Evolutionary conservation across 176 grass and related monocot species (phyloP), one percentile per base, ranked within the genome.

Genomic region (Zoysia japonica): DNA sequence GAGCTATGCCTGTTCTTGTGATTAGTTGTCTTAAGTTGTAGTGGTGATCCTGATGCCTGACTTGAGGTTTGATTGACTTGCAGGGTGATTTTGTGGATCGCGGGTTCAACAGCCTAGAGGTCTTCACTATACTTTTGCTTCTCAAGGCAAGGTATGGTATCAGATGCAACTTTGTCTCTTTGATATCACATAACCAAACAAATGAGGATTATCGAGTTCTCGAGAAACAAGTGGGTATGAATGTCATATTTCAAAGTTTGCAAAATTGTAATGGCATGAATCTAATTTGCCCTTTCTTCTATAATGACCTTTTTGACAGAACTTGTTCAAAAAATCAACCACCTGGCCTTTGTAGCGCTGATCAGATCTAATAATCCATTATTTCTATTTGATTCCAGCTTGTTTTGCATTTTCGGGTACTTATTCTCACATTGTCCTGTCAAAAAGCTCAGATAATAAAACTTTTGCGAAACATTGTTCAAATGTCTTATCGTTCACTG

Each of bases 61-160:
- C 7, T n/a, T 63, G 49, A 38, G 52, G 10, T 35, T 71, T 46
- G 10, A 35, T 71, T 35, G 46, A 49, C 45, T 71, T 48, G 59
- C 78, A 91, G 85, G 89, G 85, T 57, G 89, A 88, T 75, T 91
- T 91, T 82, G 89, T 92, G 45, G 89, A 92, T 85, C 82, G 86
- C 7, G 89, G 89, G 89, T 92, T 28, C 28, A 28, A 28, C 28
- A 28, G 28, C 28, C 28, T 28, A 28, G 28, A 28, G 28, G 28
- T 28, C 35, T 92, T 88, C 80, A 80, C 89, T 39, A 88, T 88
- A 69, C 89, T 92, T 86, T 92, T 88, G 75, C 89, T 92, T 87
- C 81, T 91, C 15, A 91, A 87, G 85, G 85, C 89, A 37, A 91
- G 85, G 81, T 91, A 82, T 67, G n/a, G 17, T 4, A n/a, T 6